Base-by-base conservation (phyloP, 805 yeast genomes). In the Suhomyces prunicola region DNA sequence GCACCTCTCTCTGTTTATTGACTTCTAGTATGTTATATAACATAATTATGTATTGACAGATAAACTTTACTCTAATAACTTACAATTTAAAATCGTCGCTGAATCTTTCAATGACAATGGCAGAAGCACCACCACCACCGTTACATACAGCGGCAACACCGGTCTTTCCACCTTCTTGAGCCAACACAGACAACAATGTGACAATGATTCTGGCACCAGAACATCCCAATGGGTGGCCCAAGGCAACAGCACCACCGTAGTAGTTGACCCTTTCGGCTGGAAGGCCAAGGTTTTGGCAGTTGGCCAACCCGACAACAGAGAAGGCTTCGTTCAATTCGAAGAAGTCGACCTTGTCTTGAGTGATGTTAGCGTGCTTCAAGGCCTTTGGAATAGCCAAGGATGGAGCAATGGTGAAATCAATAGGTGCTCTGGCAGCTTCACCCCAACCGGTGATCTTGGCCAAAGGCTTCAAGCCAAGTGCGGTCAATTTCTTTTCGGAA, bases 111-210 rank as follows among this genome's bases (percentile, higher is more conserved):
- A 94, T 82, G 56, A 94, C 90, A 64, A 94, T 78, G 24, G 98
- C 86, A 52, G 96, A 87, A 48, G 97, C 98, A 70, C 99, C 99
- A 70, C 99, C 99, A 66, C 99, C 99, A 79, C 99, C 99, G 73
- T 94, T 94, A 82, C 99, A 94, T 68, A 94, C 87, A 71, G 90
- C 97, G 64, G 97, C 97, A 60, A 85, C 90, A 71, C 99, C 99
- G 61, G 85, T 72, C 76, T 87, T 90, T 57, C 79, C 79, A 55
- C 74, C 76, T 79, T 94, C 98, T 77, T 93, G 97, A 39, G 73
- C 60, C 67, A 94, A 82, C 15, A 92, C 91, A 48, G 90, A 82
- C 54, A 85, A 65, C 71, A 94, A 81, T 27, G 99, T 94, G 60
- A 90, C 92, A 53, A 94, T 83, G 65, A 94, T 82, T 80, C 97